Conservation (phyloP, 345 rosid species). For the sweet orange (Citrus sinensis) region DVS_A1.0 CM039167.1:14590001-14590500, state of each 20-base stretch:
- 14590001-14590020: constrained; percentile 81
- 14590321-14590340: constrained; percentile 67
- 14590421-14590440: constrained; percentile 96
- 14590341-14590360: constrained; percentile 81
- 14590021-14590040: constrained; percentile 87
- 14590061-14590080: constrained; percentile 96
- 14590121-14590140: constrained; percentile 85
- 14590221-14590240: constrained; percentile 93
- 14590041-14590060: constrained; percentile 93
- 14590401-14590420: constrained; percentile 71
- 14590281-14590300: constrained; percentile 62
- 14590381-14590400: constrained; percentile 30
- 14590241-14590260: constrained; percentile 95
- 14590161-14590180: constrained; percentile 72
- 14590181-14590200: constrained; percentile 90
- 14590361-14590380: constrained; percentile 73
- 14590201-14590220: constrained; percentile 53
- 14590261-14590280: constrained; percentile 69
- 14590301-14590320: constrained; percentile 66
- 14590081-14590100: constrained; percentile 70
- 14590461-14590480: constrained; percentile 70
- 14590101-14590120: constrained; percentile 65
- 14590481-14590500: constrained; percentile 86
- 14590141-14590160: constrained; percentile 89
- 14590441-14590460: constrained; percentile 56